These are phyloP conservation scores for Borovskyia barvae DNA, from an alignment of 208 protist genomes.

Conservation along the genomic window DNA sequence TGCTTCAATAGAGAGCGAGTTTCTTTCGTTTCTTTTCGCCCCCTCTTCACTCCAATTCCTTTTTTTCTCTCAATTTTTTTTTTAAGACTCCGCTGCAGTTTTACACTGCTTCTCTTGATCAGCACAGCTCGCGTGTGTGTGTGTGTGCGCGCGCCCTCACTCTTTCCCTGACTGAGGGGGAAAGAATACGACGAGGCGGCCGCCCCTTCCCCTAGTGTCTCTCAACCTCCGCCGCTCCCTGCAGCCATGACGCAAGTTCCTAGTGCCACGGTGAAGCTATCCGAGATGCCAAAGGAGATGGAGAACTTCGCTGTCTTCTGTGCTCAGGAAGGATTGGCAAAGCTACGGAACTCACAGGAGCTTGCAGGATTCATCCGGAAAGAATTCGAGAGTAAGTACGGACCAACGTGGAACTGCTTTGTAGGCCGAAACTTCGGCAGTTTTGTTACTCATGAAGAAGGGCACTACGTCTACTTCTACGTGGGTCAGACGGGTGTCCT, in stretches of 20 bases:
- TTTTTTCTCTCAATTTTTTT: too few species aligned
- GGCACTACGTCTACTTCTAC: constrained; percentile 99
- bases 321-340: constrained; percentile 97
- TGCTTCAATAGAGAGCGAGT: too few species aligned
- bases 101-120: too few species aligned
- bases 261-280: constrained; percentile 88
- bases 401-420: constrained; percentile 99
- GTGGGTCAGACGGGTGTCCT: constrained; percentile 99
- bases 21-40: too few species aligned
- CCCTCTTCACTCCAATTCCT: too few species aligned
- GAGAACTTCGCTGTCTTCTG: constrained; percentile 98
- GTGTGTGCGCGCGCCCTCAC: too few species aligned
- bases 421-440: constrained; percentile 99
- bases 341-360: constrained; percentile 99
- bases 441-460: constrained; percentile 99
- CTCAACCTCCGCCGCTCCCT: too few species aligned
- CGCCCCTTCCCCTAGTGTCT: background rate
- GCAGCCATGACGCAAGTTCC: constrained; percentile 72
- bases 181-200: too few species aligned
- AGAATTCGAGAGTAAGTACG: constrained; percentile 98
- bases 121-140: too few species aligned
- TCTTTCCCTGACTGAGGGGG: too few species aligned
- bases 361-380: constrained; percentile 99
- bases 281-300: constrained; percentile 95
- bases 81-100: too few species aligned